Conservation (phyloP, 1,139 yeast species). For the Pichia sp. region DNA sequence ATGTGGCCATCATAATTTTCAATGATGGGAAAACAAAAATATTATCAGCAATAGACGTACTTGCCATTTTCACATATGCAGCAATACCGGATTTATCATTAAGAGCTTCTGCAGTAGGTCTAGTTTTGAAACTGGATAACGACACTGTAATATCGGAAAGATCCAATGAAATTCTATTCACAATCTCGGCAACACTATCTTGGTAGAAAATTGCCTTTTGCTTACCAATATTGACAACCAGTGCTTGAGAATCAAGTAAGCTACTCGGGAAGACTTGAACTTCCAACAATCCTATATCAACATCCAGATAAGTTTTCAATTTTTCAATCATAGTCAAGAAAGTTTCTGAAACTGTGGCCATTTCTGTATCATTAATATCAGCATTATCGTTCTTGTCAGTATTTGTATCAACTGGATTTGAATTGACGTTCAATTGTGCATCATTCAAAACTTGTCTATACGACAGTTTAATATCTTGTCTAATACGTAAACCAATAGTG, state of each 20-base stretch:
- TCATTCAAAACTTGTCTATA: slow-evolving; percentile 72
- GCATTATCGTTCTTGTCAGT: not conserved
- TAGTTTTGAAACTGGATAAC: slow-evolving; percentile 52
- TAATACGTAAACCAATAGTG: slow-evolving; percentile 67
- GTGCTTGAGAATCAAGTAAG: slow-evolving; percentile 69
- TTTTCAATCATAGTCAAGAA: slow-evolving; percentile 32
- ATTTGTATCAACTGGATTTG: not conserved
- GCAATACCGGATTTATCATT: slow-evolving; percentile 44
- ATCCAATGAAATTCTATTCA: slow-evolving; percentile 46
- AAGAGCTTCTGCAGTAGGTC: slow-evolving; percentile 40
- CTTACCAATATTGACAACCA: slow-evolving; percentile 60
- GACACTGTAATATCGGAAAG: slow-evolving; percentile 66
- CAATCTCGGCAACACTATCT: slow-evolving; percentile 45
- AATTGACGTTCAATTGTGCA: slow-evolving; percentile 33
- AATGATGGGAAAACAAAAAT: slow-evolving; percentile 80
- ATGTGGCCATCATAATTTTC: slow-evolving; percentile 71
- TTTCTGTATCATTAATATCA: not conserved
- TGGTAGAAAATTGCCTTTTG: slow-evolving; percentile 62
- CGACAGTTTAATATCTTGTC: slow-evolving; percentile 68
- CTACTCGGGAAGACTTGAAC: slow-evolving; percentile 77
- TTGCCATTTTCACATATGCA: slow-evolving; percentile 56
- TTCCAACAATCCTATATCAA: slow-evolving; percentile 52
- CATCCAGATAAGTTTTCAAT: slow-evolving; percentile 59
- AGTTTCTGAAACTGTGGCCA: slow-evolving; percentile 32
- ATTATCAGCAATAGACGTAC: slow-evolving; percentile 71